Percentiles rank a stretch among this genome's conserved stretches.
Conservation (phyloP, 2,329 filamentous ascomycete genomes). For the Calonectria leucothoes region DNA sequence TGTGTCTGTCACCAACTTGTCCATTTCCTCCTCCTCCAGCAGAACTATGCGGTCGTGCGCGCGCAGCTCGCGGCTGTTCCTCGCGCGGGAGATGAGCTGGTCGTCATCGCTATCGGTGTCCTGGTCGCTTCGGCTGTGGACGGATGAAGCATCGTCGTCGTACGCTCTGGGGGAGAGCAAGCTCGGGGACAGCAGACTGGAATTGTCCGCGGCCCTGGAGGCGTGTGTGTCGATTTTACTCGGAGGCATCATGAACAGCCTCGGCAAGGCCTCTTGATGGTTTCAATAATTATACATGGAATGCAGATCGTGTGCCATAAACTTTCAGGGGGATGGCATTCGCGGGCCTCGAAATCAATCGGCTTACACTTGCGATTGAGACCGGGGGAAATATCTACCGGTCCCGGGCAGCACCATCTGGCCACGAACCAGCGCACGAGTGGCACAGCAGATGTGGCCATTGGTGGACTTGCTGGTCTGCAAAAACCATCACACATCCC, state of each 20-base stretch:
- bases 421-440: neutral
- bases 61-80: constrained; percentile 76
- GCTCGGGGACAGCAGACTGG: constrained; percentile 70
- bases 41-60: constrained; percentile 77
- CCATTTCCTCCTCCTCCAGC: constrained; percentile 80
- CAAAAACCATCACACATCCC: constrained; percentile 11
- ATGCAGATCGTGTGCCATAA: constrained; percentile 3
- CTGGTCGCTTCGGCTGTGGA: constrained; percentile 76
- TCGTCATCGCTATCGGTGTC: constrained; percentile 84
- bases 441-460: constrained; percentile 1
- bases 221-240: constrained; percentile 36
- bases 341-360: constrained; percentile 32
- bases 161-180: constrained; percentile 73
- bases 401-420: constrained; percentile 17
- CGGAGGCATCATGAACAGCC: constrained; percentile 34
- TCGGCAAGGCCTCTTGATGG: constrained; percentile 28
- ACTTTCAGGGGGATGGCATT: constrained; percentile 32
- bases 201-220: constrained; percentile 44
- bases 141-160: constrained; percentile 76
- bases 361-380: constrained; percentile 31
- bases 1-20: constrained; percentile 67
- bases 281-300: constrained; percentile 31
- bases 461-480: constrained; percentile 21
- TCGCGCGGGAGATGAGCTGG: constrained; percentile 71
- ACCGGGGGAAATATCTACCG: constrained; percentile 39